Conservation (phyloP, 768 basidiomycete species). For the Lentinula raphanica region DNA sequence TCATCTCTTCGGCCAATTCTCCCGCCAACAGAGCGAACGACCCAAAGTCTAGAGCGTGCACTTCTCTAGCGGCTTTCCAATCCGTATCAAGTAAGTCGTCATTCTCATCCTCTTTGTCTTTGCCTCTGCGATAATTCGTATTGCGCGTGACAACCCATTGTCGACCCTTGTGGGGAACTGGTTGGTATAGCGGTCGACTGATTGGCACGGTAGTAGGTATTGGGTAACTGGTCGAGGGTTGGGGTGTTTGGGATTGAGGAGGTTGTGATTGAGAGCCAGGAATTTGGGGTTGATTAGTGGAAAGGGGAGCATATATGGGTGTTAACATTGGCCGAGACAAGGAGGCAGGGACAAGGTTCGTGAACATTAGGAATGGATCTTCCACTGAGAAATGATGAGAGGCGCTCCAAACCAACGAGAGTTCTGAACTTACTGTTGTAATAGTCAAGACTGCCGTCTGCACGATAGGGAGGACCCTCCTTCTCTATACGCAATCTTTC, state of each 20-base stretch:
- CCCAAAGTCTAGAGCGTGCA: slow-evolving; percentile 56
- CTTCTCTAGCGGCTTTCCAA: slow-evolving; percentile 49
- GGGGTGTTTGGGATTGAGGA: slow-evolving; percentile 16
- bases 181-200: slow-evolving; percentile 11
- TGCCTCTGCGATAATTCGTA: slow-evolving; percentile 40
- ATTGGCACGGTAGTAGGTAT: slow-evolving; percentile 23
- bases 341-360: slow-evolving; percentile 55
- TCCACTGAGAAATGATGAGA: slow-evolving; percentile 47
- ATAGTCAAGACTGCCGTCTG: slow-evolving; percentile 82
- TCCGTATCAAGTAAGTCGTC: slow-evolving; percentile 26
- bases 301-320: slow-evolving; percentile 47
- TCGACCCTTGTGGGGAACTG: slow-evolving; percentile 31
- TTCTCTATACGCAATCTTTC: slow-evolving; percentile 74
- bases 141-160: slow-evolving; percentile 63
- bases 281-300: slow-evolving; percentile 11
- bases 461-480: slow-evolving; percentile 60
- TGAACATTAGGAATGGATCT: slow-evolving; percentile 69
- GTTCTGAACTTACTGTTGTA: slow-evolving; percentile 46
- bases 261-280: background rate
- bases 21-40: slow-evolving; percentile 51
- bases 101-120: slow-evolving; percentile 51
- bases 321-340: slow-evolving; percentile 49
- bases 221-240: slow-evolving; percentile 19
- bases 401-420: background rate
- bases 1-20: slow-evolving; percentile 40